Conservation (phyloP, 169 alveolate genomes). For the Pseudocohnilembus persalinus region DNA sequence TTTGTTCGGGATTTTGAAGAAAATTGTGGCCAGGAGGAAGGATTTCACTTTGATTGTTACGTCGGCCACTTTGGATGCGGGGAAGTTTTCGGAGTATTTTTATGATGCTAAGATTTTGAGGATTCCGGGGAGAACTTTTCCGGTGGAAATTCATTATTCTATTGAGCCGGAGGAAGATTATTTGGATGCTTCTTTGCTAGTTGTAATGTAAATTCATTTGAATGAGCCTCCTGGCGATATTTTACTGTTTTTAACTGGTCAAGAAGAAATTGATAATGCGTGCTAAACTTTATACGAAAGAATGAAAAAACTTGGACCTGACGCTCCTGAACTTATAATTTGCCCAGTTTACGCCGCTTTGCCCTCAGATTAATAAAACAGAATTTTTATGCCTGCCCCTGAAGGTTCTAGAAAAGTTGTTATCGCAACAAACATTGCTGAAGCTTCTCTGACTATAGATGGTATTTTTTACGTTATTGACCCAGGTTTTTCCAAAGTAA, state of each 20-base stretch:
- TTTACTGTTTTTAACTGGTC: slow-evolving; percentile 98
- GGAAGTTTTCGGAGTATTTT: slow-evolving; percentile 95
- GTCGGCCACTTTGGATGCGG: slow-evolving; percentile 98
- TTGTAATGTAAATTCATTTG: slow-evolving; percentile 96
- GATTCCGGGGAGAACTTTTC: slow-evolving; percentile 98
- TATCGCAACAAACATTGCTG: slow-evolving; percentile 99
- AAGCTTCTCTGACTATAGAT: slow-evolving; percentile 99
- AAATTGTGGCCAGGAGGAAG: slow-evolving; percentile 89
- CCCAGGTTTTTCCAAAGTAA: slow-evolving; percentile 99
- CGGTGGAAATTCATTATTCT: slow-evolving; percentile 96
- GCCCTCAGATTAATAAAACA: slow-evolving; percentile 96
- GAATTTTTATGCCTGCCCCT: slow-evolving; percentile 99
- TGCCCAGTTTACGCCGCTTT: slow-evolving; percentile 97
- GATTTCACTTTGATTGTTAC: slow-evolving; percentile 98
- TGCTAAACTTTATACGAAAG: slow-evolving; percentile 95
- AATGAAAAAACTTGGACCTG: slow-evolving; percentile 92
- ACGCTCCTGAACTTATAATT: slow-evolving; percentile 96
- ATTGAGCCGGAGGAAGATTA: slow-evolving; percentile 99
- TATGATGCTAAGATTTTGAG: slow-evolving; percentile 96
- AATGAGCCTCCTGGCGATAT: slow-evolving; percentile 99
- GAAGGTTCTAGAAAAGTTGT: slow-evolving; percentile 98
- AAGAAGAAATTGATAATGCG: slow-evolving; percentile 99
- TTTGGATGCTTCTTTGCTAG: slow-evolving; percentile 96
- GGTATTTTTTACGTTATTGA: slow-evolving; percentile 99
- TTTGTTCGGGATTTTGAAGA: slow-evolving; percentile 95